A percentile compares a stretch with the other conserved stretches of the same genome.
Evolutionary conservation across 1,139 yeast genomes (phyloP).

Genomic region (Zygoascus meyerae): DNA sequence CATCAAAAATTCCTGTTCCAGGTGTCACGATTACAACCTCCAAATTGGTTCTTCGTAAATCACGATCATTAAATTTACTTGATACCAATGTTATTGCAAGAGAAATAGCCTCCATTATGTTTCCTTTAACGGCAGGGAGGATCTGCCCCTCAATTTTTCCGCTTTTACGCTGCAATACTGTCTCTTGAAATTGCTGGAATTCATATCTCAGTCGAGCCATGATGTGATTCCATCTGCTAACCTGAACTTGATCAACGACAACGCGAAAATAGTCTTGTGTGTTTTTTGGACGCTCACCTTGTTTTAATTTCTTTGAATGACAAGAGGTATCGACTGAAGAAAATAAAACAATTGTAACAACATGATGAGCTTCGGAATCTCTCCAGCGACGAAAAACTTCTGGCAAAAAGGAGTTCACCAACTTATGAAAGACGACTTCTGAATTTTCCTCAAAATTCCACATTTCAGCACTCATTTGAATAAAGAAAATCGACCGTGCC

Average conservation of each 20-base stretch:
- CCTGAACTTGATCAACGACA: slow-evolving; percentile 91
- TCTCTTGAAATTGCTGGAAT: slow-evolving; percentile 75
- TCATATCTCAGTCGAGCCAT: slow-evolving; percentile 84
- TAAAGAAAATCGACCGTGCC: slow-evolving; percentile 72
- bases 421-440: slow-evolving; percentile 85
- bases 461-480: slow-evolving; percentile 92
- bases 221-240: slow-evolving; percentile 77
- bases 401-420: slow-evolving; percentile 86
- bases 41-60: slow-evolving; percentile 76
- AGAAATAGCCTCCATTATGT: slow-evolving; percentile 79
- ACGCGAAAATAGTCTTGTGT: slow-evolving; percentile 82
- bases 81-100: slow-evolving; percentile 72
- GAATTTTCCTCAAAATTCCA: slow-evolving; percentile 98
- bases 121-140: slow-evolving; percentile 85
- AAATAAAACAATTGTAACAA: slow-evolving; percentile 83
- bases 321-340: slow-evolving; percentile 68
- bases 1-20: slow-evolving; percentile 91
- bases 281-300: slow-evolving; percentile 68
- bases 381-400: slow-evolving; percentile 86
- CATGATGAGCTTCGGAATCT: slow-evolving; percentile 78
- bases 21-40: slow-evolving; percentile 86
- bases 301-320: slow-evolving; percentile 26
- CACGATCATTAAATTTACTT: slow-evolving; percentile 82
- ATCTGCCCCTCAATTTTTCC: slow-evolving; percentile 39
- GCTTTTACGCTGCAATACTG: slow-evolving; percentile 49